Evolutionary conservation across 2,329 filamentous ascomycete species (phyloP).

Genomic region (Fusarium acutatum): DNA sequence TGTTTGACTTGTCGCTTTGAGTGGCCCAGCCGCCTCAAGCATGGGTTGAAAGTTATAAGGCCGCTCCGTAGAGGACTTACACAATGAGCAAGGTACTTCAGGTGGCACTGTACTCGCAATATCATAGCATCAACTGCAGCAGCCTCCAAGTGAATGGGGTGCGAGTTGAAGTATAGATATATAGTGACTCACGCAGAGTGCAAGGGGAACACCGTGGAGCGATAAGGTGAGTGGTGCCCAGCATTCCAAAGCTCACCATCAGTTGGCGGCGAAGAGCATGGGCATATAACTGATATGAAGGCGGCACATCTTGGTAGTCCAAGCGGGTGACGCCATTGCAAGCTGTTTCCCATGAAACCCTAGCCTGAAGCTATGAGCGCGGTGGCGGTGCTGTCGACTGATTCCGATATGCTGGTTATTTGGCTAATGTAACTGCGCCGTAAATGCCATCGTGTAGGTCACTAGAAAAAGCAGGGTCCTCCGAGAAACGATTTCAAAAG

Average conservation of each 20-base stretch:
- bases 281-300: conserved; percentile 38
- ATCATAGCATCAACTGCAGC: conserved; percentile 26
- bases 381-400: conserved; percentile 2
- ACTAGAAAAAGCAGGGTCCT: conserved; percentile 32
- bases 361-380: conserved; percentile 1
- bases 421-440: conserved; percentile 1
- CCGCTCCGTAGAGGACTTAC: conserved; percentile 31
- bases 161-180: conserved; percentile 30
- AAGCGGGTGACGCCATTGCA: conserved; percentile 41
- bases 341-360: conserved; percentile 12
- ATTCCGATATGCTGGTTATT: conserved; percentile 6
- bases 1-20: conserved; percentile 35
- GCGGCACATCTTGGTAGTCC: conserved; percentile 26
- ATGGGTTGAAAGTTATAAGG: conserved; percentile 27
- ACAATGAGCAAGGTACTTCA: conserved; percentile 8
- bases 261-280: conserved; percentile 12
- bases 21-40: conserved; percentile 39
- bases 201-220: conserved; percentile 42
- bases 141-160: conserved; percentile 42
- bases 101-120: neutral
- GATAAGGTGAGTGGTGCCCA: conserved; percentile 38
- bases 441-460: conserved; percentile 1
- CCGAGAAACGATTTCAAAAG: conserved; percentile 28
- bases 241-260: conserved; percentile 37
- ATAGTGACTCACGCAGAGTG: conserved; percentile 39